Conservation (phyloP, 768 basidiomycete genomes). For the Grammothele lineata region DNA sequence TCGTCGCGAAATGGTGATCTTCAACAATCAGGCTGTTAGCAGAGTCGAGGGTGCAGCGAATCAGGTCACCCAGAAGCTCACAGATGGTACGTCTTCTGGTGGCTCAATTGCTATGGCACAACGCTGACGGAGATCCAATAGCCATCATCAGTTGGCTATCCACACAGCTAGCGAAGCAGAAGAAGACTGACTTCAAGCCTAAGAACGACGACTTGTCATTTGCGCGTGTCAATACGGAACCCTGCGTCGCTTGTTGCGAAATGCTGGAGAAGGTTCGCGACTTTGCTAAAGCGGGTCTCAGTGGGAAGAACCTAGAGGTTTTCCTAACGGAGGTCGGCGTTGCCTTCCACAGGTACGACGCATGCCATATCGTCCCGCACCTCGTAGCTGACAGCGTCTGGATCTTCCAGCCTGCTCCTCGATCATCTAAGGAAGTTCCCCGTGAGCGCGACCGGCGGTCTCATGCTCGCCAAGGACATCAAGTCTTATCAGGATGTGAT, state of each 20-base stretch:
- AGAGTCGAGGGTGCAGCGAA: constrained; percentile 84
- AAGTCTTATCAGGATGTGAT: constrained; percentile 94
- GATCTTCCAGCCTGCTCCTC: constrained; percentile 65
- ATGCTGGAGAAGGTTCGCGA: constrained; percentile 78
- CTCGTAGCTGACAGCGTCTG: background rate
- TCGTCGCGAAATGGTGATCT: constrained; percentile 88
- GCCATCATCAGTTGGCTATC: constrained; percentile 74
- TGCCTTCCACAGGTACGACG: constrained; percentile 78
- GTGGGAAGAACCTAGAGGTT: constrained; percentile 88
- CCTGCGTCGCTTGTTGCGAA: constrained; percentile 84
- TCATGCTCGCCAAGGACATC: constrained; percentile 99
- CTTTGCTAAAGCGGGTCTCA: constrained; percentile 67
- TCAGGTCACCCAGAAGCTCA: constrained; percentile 69
- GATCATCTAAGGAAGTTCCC: constrained; percentile 97
- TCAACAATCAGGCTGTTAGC: constrained; percentile 84
- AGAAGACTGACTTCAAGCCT: constrained; percentile 95
- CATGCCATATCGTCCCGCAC: background rate
- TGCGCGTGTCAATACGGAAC: constrained; percentile 91
- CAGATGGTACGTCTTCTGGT: constrained; percentile 58
- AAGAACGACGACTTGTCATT: constrained; percentile 94
- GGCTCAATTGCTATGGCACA: background rate
- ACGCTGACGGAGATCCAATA: constrained; percentile 25
- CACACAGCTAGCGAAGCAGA: constrained; percentile 81
- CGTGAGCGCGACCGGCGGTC: constrained; percentile 91
- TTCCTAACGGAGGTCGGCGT: constrained; percentile 94